phyloP scores from a whole-genome alignment of 148 eudicot genomes.

The Cornus controversa region DNA sequence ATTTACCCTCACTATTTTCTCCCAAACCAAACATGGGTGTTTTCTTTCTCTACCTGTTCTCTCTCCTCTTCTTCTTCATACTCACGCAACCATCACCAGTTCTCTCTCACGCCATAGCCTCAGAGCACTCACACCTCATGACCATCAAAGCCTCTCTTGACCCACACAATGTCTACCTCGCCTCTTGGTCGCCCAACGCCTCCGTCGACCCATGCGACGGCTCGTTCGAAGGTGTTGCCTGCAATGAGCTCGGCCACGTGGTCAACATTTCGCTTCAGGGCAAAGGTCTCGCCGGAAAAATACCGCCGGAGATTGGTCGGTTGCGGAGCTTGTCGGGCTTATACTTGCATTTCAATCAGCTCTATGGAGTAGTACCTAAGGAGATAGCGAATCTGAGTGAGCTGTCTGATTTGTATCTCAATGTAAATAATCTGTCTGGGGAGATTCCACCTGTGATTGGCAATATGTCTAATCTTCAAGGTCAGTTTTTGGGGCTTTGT shows the following conservation, averaged over 20 bases:
- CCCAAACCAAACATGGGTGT: constrained; percentile 15
- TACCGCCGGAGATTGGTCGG: constrained; percentile 65
- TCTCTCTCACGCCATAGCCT: constrained; percentile 19
- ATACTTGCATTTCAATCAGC: constrained; percentile 71
- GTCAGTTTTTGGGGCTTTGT: constrained; percentile 30
- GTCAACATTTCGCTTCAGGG: constrained; percentile 87
- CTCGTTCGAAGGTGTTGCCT: constrained; percentile 69
- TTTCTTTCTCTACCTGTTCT: not conserved
- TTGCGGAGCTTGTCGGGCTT: constrained; percentile 73
- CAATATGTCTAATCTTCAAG: constrained; percentile 76
- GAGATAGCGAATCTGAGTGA: constrained; percentile 59
- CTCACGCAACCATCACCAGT: constrained; percentile 24
- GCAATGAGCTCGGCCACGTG: constrained; percentile 59
- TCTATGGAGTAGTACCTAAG: constrained; percentile 62
- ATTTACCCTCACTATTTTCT: not conserved
- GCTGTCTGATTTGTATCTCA: constrained; percentile 77
- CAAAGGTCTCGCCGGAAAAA: constrained; percentile 59
- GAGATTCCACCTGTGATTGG: constrained; percentile 61
- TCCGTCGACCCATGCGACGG: constrained; percentile 50
- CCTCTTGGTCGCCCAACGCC: constrained; percentile 58
- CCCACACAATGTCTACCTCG: constrained; percentile 51
- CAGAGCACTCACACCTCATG: constrained; percentile 44
- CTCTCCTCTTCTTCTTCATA: constrained; percentile 10
- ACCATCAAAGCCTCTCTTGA: constrained; percentile 62
- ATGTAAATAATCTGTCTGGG: constrained; percentile 76